Evolutionary conservation across 208 protist genomes (phyloP).

Genomic region (Leishmania aethiopica): DNA sequence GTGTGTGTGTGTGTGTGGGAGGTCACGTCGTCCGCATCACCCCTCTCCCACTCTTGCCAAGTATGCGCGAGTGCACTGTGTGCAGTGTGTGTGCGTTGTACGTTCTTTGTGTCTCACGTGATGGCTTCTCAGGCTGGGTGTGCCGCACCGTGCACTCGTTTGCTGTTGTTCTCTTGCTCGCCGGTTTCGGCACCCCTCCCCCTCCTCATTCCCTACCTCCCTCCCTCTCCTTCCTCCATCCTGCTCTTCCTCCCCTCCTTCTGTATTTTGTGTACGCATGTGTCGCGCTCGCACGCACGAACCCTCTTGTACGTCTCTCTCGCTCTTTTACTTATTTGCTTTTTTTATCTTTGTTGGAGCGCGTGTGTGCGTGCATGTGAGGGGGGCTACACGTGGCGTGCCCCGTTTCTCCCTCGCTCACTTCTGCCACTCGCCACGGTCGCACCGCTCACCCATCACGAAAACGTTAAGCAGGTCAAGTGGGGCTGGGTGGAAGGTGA

Average conservation of each 20-base stretch:
- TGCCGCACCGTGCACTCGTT: neutral
- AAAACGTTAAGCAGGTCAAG: too few species aligned
- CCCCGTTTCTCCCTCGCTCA: neutral
- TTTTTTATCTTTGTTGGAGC: neutral
- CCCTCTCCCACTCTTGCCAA: neutral
- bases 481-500: too few species aligned
- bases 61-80: neutral
- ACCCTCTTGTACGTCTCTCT: conserved; percentile 8
- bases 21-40: neutral
- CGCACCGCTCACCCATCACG: neutral
- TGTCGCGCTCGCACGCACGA: neutral
- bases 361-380: neutral
- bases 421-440: neutral
- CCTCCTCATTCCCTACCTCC: neutral
- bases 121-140: neutral
- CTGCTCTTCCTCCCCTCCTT: neutral
- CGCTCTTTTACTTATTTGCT: neutral
- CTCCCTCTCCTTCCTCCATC: neutral
- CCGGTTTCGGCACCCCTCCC: neutral
- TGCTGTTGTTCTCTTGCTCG: neutral
- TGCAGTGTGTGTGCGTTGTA: neutral
- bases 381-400: neutral
- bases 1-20: too few species aligned
- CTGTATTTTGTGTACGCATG: neutral
- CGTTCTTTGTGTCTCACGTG: neutral